phyloP scores from a whole-genome alignment of 306 rosid genomes.

The Senna siamea region DNA sequence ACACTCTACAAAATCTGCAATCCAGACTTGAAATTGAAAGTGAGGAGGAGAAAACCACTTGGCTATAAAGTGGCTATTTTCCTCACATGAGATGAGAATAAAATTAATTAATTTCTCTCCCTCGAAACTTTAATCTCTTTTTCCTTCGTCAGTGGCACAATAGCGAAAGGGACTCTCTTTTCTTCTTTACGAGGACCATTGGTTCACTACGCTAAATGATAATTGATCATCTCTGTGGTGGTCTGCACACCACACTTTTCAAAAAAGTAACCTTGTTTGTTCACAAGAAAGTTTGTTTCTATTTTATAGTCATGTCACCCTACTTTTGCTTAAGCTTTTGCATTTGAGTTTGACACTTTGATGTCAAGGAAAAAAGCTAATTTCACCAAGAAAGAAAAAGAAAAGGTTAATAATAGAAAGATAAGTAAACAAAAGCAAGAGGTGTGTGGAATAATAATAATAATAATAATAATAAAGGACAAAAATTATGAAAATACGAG shows the following conservation, averaged over 20 bases:
- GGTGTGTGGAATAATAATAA: too few species aligned
- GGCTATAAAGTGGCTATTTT: background rate
- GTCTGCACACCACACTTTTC: background rate
- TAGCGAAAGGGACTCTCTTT: background rate
- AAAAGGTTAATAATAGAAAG: too few species aligned
- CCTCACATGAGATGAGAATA: background rate
- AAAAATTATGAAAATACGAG: too few species aligned
- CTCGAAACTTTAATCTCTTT: background rate
- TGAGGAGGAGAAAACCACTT: constrained; percentile 2
- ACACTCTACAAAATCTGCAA: background rate
- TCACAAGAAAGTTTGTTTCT: background rate
- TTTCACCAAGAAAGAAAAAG: too few species aligned
- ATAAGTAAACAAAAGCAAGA: too few species aligned
- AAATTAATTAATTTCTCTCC: too few species aligned
- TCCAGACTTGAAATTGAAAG: background rate
- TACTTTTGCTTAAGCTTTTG: background rate
- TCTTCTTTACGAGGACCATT: too few species aligned
- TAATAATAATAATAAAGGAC: too few species aligned
- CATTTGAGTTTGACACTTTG: too few species aligned
- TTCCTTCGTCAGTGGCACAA: background rate
- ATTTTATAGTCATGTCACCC: background rate
- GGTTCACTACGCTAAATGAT: too few species aligned
- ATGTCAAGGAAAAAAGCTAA: too few species aligned
- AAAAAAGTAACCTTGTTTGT: background rate
- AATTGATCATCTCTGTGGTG: background rate